These are phyloP conservation scores for Oemleria cerasiformis DNA, from an alignment of 306 rosid species.

Conservation along the genomic window DNA sequence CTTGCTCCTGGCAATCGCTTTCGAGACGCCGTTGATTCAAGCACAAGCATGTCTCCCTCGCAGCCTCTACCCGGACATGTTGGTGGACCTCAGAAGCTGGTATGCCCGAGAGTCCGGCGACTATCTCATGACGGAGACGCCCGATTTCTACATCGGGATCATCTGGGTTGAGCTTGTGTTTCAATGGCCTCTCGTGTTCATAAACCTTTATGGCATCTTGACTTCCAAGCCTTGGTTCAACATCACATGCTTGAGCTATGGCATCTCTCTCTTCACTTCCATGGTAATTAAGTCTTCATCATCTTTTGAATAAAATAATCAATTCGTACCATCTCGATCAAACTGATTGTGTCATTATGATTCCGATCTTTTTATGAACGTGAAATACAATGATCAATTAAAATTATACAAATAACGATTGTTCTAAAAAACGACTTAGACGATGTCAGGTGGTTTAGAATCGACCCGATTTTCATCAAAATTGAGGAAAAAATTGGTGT, in stretches of 20 bases:
- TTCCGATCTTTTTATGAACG: no score
- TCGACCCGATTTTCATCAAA: no score
- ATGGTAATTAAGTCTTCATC: neutral
- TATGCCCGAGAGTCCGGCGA: slow-evolving; percentile 10
- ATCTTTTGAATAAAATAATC: neutral
- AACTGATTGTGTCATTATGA: no score
- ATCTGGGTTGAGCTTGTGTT: slow-evolving; percentile 25
- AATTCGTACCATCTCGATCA: neutral
- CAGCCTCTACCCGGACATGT: neutral
- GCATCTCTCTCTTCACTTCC: slow-evolving; percentile 15
- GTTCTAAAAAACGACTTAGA: no score
- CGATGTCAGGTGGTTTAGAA: no score
- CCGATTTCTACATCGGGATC: slow-evolving; percentile 23
- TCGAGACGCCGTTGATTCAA: slow-evolving; percentile 15
- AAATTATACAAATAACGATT: neutral
- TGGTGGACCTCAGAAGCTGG: slow-evolving; percentile 15
- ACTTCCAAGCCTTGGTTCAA: slow-evolving; percentile 15
- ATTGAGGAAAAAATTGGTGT: no score
- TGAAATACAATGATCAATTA: neutral
- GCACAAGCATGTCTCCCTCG: slow-evolving; percentile 20
- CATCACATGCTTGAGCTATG: slow-evolving; percentile 12
- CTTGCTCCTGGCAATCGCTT: slow-evolving; percentile 4
- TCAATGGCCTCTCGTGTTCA: slow-evolving; percentile 20
- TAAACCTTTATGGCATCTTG: slow-evolving; percentile 17
- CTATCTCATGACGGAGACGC: slow-evolving; percentile 11